Percentiles rank a stretch among this genome's conserved stretches.
Conservation (phyloP, 805 yeast genomes). For the Kluyveromyces dobzhanskii region DNA sequence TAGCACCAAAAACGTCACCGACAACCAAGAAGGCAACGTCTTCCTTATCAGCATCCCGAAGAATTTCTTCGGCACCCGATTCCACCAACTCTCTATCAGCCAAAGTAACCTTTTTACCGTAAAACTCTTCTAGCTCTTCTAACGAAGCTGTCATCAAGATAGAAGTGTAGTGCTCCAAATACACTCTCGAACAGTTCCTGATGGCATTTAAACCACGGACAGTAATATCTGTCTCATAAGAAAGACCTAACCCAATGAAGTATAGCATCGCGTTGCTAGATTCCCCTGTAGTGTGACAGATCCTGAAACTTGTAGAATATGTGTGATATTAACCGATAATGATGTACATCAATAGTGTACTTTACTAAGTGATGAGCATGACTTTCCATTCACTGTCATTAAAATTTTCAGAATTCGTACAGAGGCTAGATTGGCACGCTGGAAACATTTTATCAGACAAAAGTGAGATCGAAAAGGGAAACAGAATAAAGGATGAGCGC, state of each 20-base stretch:
- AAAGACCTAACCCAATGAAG: conserved; percentile 84
- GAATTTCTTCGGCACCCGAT: conserved; percentile 73
- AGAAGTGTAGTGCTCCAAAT: conserved; percentile 90
- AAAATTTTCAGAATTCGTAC: too few species aligned
- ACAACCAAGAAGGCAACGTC: conserved; percentile 94
- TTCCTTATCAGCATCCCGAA: conserved; percentile 65
- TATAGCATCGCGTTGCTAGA: conserved; percentile 88
- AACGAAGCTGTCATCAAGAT: conserved; percentile 88
- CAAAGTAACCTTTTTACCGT: conserved; percentile 74
- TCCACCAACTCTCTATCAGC: conserved; percentile 97
- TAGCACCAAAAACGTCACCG: conserved; percentile 97
- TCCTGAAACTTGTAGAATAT: too few species aligned
- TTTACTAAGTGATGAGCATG: too few species aligned
- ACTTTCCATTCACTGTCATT: too few species aligned
- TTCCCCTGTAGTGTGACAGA: too few species aligned
- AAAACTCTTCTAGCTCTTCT: conserved; percentile 66
- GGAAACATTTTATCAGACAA: too few species aligned
- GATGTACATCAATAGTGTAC: too few species aligned
- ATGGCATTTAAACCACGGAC: conserved; percentile 89
- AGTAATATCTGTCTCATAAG: conserved; percentile 83
- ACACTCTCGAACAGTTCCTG: conserved; percentile 78
- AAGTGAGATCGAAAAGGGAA: too few species aligned
- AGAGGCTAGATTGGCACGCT: too few species aligned
- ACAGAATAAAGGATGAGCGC: too few species aligned
- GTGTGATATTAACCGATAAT: too few species aligned